Conservation (phyloP, 148 eudicot genomes). For the Fagopyrum tataricum region DNA sequence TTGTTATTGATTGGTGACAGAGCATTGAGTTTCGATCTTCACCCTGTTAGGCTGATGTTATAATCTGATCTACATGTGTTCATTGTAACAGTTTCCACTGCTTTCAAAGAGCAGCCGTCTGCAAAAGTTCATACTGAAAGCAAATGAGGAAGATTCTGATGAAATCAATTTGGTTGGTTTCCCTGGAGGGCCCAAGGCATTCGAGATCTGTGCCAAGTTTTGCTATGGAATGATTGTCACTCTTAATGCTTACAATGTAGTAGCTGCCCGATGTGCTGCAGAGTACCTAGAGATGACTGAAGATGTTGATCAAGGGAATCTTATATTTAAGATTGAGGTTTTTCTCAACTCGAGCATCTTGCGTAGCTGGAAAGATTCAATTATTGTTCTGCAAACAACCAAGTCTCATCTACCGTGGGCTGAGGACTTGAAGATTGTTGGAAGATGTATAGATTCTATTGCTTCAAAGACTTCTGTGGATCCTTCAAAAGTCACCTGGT, state of each 20-base stretch:
- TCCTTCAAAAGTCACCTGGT: constrained; percentile 63
- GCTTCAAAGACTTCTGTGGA: constrained; percentile 71
- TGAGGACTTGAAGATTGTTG: constrained; percentile 61
- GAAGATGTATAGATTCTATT: constrained; percentile 69
- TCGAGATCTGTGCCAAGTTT: constrained; percentile 83
- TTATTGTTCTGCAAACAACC: constrained; percentile 63
- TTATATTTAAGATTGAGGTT: constrained; percentile 66
- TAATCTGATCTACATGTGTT: constrained; percentile 7
- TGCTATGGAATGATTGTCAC: constrained; percentile 79
- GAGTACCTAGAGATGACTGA: constrained; percentile 88
- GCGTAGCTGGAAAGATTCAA: constrained; percentile 87
- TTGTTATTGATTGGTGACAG: background rate
- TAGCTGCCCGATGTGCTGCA: constrained; percentile 82
- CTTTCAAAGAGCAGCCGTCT: constrained; percentile 67
- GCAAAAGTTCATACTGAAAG: constrained; percentile 54
- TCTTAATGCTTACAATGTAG: constrained; percentile 76
- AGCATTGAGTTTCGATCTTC: background rate
- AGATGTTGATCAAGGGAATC: constrained; percentile 66
- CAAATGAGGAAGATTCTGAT: constrained; percentile 43
- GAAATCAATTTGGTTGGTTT: constrained; percentile 47
- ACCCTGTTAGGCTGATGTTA: background rate
- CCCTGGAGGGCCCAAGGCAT: constrained; percentile 82
- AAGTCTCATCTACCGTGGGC: constrained; percentile 62
- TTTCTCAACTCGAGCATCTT: constrained; percentile 73
- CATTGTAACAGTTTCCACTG: constrained; percentile 62